Base-by-base conservation (phyloP, 306 rosid species). In the Begonia fuchsioides region DNA sequence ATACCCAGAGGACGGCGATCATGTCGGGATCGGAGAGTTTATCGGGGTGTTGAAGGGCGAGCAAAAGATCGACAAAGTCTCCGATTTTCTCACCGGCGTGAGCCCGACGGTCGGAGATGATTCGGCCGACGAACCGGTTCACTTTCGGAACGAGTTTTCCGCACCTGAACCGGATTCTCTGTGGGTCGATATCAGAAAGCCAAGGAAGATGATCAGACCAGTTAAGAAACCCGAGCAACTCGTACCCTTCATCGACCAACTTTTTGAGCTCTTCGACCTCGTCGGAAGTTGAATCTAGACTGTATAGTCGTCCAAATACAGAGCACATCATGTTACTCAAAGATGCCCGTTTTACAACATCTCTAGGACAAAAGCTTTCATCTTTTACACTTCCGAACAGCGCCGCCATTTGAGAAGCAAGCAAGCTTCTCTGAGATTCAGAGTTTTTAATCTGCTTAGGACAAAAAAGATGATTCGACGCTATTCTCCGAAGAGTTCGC, bases 1-100 rank as follows among this genome's bases (percentile, higher is more conserved):
- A 64, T 64, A 90, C 97, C 97, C 97, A 90, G 16, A 90, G 97
- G 2, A 84, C 95, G 54, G 98, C 95, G 66, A 85, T 67, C 79
- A 85, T 82, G 68, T 90, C 98, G 60, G 94, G 65, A 38, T 81
- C 73, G 44, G 92, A 69, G 50, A 85, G 54, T 32, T 62, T 77
- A 61, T 85, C 94, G 1, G 84, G 64, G 15, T 69, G 81, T 45
- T 85, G 87, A 8, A 90, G 87, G 38, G 95, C 72, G 20, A 90
- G 85, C 72, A 90, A 66, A 57, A 85, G 85, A 49, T 90, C 78
- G 17, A 90, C 98, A 48, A 90, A 90, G 59, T 85, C 95, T 59
- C 44, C 60, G 61, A 53, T 47, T 11, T 69, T 48, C 10, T 49
- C 50, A 19, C 41, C 56, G 17, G 19, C 65, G 48, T 59, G 50